Evolutionary conservation across 352 stramenopile genomes (phyloP).

Genomic region (Blastocystis sp.): DNA sequence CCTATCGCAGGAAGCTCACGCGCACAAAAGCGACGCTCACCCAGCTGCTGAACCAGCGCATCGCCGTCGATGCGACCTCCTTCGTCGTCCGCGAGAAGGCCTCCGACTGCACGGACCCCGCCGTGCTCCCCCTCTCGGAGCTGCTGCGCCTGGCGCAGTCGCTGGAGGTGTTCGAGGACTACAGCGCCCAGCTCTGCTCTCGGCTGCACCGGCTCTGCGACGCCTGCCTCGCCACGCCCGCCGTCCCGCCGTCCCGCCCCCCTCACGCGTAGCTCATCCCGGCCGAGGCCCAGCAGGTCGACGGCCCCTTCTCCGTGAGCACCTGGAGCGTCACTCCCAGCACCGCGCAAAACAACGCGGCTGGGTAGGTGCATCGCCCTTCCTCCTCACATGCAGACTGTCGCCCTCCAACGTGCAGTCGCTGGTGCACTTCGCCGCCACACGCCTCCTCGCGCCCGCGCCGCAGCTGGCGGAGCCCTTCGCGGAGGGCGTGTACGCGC

Average conservation of each 20-base stretch:
- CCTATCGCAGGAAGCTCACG: constrained; percentile 2
- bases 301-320: background rate
- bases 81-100: background rate
- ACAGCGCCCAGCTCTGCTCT: background rate
- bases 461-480: background rate
- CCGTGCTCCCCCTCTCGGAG: background rate
- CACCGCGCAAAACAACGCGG: background rate
- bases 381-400: background rate
- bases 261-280: background rate
- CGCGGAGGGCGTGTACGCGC: background rate
- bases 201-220: background rate
- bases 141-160: constrained; percentile 1
- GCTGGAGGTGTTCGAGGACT: constrained; percentile 3
- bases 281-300: background rate
- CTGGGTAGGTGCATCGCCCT: background rate
- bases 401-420: background rate
- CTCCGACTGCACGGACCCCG: background rate
- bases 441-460: background rate
- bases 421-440: background rate
- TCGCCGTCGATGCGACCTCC: constrained; percentile 8
- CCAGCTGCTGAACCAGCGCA: background rate
- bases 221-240: background rate
- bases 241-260: background rate
- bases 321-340: background rate
- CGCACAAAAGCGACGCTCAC: background rate